Base-by-base conservation (phyloP, 1,139 yeast genomes). In the Blastobotrys proliferans region DNA sequence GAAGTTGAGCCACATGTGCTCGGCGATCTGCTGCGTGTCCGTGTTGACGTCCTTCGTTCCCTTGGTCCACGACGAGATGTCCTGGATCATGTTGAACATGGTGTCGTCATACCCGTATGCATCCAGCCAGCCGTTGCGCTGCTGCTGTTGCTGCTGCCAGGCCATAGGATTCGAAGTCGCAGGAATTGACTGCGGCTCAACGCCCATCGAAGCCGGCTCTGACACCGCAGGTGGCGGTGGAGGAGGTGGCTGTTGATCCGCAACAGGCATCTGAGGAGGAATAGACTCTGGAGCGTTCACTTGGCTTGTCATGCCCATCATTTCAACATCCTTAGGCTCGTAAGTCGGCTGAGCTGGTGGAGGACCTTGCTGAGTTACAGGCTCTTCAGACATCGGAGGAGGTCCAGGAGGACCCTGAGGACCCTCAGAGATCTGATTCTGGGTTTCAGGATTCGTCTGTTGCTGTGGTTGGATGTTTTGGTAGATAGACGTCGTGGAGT, bases 1-100 rank as follows among this genome's bases (percentile, higher is more conserved):
- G 16, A 51, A 48, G 39, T 49, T 51, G 44, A 45, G 45, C 55
- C 55, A 51, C 46, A 49, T 47, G 36, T 51, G 44, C 21, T 49
- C 53, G n/a, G 53, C 42, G 20, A 48, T 45, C 41, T 49, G 51
- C 19, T 48, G 50, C 20, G 51, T 35, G 5, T 17, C 16, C 10
- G 18, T 9, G 24, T 35, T 35, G 10, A 41, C 38, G 20, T 40
- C 49, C n/a, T 44, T 47, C 8, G 48, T 43, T 29, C 41, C 45
- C 40, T 43, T 51, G 1, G 81, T 76, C 82, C 83, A 77, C 0
- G 73, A 71, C 0, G 81, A 76, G 43, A 78, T 78, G 52, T 77
- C 77, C 54, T 70, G 77, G 49, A 78, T 78, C 83, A 78, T 77
- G 36, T 72, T 74, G 40, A 75, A 55, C 51, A 55, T 48, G 19